Base-by-base conservation (phyloP, 441 rosid genomes). In the Croton setiger region DNA sequence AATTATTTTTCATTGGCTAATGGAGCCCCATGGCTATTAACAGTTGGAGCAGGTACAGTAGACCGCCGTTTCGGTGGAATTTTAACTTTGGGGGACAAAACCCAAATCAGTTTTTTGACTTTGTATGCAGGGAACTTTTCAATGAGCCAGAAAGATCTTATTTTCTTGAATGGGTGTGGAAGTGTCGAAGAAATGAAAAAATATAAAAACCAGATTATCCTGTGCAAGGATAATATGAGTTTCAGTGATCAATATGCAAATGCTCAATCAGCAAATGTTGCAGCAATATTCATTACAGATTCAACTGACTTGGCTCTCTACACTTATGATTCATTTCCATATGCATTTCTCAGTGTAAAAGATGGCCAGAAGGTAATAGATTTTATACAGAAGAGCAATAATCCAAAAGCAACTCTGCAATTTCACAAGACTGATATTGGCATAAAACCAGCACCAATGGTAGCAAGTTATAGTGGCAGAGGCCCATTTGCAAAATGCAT, bases 1-100 rank as follows among this genome's bases (percentile, higher is more conserved):
- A 60, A 14, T 9, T 78, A 73, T 35, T 79, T 75, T 82, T 75
- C 88, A 7, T 76, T 84, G 13, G 81, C 88, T 0, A 90, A 90
- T 61, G 80, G 85, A 3, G 86, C 93, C 3, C 96, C 89, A 3
- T 90, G 96, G 93, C 56, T 85, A 39, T 65, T 76, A 1, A 83
- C 88, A 1, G 90, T 88, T 5, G 90, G 88, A 2, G 86, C 90
- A 0, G 80, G 90, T 5, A 85, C 88, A 0, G 63, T 87, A n/a
- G 92, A 86, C 69, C 69, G 90, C 4, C 74, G 80, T 65, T 83
- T 90, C 23, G 82, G 82, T 0, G 88, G 90, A 0, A 82, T 81
- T 6, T 84, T 90, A 0, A 62, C 74, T 8, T 80, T 89, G 9
- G 89, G 87, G 0, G 76, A 83, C 20, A 87, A 86, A 18, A 69